Evolutionary conservation across 306 rosid genomes (phyloP).

Genomic region (Delonix regia): DNA sequence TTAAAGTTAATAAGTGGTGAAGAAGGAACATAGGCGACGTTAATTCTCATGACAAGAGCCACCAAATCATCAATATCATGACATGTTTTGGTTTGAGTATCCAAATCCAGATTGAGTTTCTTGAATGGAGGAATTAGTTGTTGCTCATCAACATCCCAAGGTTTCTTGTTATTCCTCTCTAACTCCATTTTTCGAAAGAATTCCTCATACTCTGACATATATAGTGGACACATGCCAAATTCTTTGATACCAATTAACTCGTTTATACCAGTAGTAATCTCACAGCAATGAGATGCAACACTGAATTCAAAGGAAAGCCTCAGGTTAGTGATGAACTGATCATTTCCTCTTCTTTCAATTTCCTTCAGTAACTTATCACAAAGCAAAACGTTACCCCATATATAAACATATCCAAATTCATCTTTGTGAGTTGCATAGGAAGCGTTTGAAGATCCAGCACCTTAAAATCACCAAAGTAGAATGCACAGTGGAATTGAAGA

Average conservation of each 20-base stretch:
- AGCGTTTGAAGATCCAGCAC: too few species aligned
- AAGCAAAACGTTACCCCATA: not conserved
- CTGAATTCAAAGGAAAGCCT: not conserved
- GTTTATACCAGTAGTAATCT: too few species aligned
- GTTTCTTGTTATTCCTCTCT: not conserved
- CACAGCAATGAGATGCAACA: too few species aligned
- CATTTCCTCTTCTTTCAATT: not conserved
- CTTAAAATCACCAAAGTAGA: not conserved
- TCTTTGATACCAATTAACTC: too few species aligned
- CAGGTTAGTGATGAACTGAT: not conserved
- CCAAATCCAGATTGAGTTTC: not conserved
- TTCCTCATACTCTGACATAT: not conserved
- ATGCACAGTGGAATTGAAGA: not conserved
- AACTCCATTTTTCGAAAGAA: not conserved
- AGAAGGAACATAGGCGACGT: not conserved
- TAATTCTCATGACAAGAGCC: not conserved
- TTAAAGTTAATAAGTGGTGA: not conserved
- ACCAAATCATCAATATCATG: not conserved
- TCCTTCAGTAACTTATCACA: too few species aligned
- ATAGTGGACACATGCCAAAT: not conserved
- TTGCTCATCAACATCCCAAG: not conserved
- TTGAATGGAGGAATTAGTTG: not conserved
- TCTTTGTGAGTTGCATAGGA: too few species aligned
- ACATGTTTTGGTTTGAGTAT: not conserved
- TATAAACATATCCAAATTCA: not conserved